Percentiles rank a stretch among this genome's conserved stretches.
phyloP scores from a whole-genome alignment of 139 green algal species.

The Chlorella sp. region DNA sequence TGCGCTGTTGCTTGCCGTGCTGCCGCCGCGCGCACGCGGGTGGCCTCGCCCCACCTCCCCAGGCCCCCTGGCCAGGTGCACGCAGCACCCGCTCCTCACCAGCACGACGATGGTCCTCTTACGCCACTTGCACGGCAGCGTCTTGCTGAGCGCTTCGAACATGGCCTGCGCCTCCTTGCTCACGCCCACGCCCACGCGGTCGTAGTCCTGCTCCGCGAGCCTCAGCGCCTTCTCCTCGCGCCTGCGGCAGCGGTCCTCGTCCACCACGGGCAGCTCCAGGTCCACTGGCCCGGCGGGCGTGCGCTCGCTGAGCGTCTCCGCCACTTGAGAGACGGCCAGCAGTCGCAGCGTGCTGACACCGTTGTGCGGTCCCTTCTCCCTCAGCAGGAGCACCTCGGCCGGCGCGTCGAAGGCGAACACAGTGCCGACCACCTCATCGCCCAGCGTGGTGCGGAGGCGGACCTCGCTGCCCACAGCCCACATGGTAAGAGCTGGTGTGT shows the following conservation, averaged over 20 bases:
- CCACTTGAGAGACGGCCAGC: constrained; percentile 13
- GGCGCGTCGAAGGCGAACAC: constrained; percentile 49
- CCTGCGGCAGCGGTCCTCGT: constrained; percentile 43
- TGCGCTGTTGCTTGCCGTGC: background rate
- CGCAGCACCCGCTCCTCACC: background rate
- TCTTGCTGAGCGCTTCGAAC: constrained; percentile 80
- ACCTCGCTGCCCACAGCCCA: constrained; percentile 1
- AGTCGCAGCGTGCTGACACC: constrained; percentile 43
- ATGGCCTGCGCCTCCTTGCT: constrained; percentile 64
- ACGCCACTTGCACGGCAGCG: constrained; percentile 69
- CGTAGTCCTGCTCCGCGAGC: constrained; percentile 60
- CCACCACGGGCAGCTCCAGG: constrained; percentile 50
- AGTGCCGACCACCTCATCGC: background rate
- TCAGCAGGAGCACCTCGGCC: constrained; percentile 41
- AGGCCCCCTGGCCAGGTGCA: background rate
- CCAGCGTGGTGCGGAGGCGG: background rate
- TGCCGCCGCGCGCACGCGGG: background rate
- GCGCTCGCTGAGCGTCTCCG: constrained; percentile 11
- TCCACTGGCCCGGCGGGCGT: constrained; percentile 17
- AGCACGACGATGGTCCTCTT: constrained; percentile 64
- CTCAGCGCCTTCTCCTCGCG: constrained; percentile 63
- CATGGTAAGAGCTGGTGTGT: too few relatives aligned
- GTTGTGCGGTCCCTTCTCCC: constrained; percentile 35
- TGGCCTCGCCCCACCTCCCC: background rate
- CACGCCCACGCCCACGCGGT: constrained; percentile 69